A percentile compares a stretch with the other conserved stretches of the same genome.
Conservation (phyloP, 768 basidiomycete species). For the Coprinopsis strossmayeri region DNA sequence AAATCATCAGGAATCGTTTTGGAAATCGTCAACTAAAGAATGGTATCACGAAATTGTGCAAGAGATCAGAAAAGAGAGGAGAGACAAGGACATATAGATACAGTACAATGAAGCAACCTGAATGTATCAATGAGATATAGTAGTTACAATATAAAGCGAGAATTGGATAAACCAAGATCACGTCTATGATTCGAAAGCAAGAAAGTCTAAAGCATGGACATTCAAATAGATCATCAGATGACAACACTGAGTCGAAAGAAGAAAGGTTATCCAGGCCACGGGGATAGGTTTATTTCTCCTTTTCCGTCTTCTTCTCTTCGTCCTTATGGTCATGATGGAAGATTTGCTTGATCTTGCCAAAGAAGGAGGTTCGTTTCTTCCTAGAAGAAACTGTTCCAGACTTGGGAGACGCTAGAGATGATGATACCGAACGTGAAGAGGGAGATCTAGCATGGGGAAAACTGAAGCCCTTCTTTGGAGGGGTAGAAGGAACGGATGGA, state of each 20-base stretch:
- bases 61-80: neutral
- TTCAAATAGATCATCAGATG: too few species aligned
- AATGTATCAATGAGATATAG: neutral
- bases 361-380: constrained; percentile 49
- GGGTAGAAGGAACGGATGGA: constrained; percentile 11
- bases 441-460: constrained; percentile 12
- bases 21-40: constrained; percentile 23
- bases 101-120: neutral
- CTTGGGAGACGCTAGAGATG: constrained; percentile 22
- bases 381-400: constrained; percentile 21
- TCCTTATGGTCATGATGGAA: constrained; percentile 37
- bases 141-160: neutral
- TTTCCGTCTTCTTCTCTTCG: constrained; percentile 19
- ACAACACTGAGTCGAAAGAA: too few species aligned
- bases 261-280: too few species aligned
- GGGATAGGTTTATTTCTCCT: neutral
- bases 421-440: constrained; percentile 10
- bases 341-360: constrained; percentile 46
- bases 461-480: constrained; percentile 14
- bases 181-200: neutral
- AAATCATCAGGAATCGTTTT: constrained; percentile 35
- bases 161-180: neutral
- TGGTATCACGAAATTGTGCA: neutral
- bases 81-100: neutral
- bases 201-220: neutral